Evolutionary conservation across 164 flowering plant genomes (phyloP).

Genomic region (Annona squamosa): DNA sequence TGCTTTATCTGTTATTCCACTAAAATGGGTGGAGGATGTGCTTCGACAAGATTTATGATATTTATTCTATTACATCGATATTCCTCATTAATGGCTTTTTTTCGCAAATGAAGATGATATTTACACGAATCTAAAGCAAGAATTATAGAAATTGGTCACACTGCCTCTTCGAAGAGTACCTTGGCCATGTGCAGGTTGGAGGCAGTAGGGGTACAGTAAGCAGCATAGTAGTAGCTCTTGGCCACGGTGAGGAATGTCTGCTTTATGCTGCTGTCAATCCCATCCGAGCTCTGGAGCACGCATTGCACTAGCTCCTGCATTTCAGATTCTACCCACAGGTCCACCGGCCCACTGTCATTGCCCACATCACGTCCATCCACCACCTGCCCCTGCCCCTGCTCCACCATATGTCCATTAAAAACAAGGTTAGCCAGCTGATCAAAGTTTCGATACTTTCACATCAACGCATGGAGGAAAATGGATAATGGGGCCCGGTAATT

Average conservation of each 20-base stretch:
- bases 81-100: not conserved
- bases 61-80: not conserved
- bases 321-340: conserved; percentile 30
- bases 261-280: conserved; percentile 26
- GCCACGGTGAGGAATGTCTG: conserved; percentile 54
- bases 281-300: conserved; percentile 42
- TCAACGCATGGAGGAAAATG: not conserved
- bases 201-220: conserved; percentile 35
- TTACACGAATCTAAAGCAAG: not conserved
- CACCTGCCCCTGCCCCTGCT: conserved; percentile 4
- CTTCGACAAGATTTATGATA: not conserved
- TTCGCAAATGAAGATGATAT: not conserved
- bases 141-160: conserved; percentile 12
- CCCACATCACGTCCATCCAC: not conserved
- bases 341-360: not conserved
- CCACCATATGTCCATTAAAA: no score
- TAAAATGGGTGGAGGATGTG: not conserved
- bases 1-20: conserved; percentile 1
- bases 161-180: conserved; percentile 63
- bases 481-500: not conserved
- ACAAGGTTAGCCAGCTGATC: not conserved
- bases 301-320: conserved; percentile 59
- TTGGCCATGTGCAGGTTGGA: conserved; percentile 48
- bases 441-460: not conserved
- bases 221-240: conserved; percentile 53